Percentiles rank a stretch among this genome's conserved stretches.
Conservation (phyloP, 2,329 filamentous ascomycete genomes). For the Pseudocercospora fuligena region DNA sequence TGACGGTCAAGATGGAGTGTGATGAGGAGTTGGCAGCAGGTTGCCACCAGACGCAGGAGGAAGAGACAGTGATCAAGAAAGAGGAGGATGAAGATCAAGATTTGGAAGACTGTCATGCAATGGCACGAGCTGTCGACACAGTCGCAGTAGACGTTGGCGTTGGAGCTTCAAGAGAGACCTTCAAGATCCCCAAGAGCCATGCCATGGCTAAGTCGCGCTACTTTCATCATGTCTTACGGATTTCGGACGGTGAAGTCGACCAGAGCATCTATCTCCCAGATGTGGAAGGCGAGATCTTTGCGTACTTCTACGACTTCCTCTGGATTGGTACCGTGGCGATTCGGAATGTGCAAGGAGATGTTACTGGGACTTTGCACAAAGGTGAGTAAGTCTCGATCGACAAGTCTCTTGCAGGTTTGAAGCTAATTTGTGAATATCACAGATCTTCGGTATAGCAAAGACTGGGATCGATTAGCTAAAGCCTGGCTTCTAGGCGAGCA, state of each 20-base stretch:
- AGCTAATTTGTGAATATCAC: neutral
- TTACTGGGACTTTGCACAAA: neutral
- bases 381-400: neutral
- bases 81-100: neutral
- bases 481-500: constrained; percentile 15
- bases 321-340: neutral
- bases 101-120: neutral
- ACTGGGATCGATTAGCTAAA: neutral
- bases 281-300: neutral
- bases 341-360: neutral
- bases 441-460: neutral
- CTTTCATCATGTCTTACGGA: neutral
- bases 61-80: no score
- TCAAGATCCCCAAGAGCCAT: neutral
- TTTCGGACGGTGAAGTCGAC: neutral
- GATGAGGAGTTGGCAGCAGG: no score
- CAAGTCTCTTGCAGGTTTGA: neutral
- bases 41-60: no score
- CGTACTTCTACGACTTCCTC: neutral
- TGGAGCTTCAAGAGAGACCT: neutral
- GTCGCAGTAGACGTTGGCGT: neutral
- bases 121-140: neutral
- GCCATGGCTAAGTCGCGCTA: neutral
- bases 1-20: no score
- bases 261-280: neutral